Evolutionary conservation across 2,329 filamentous ascomycete species (phyloP).

Genomic region (Graphilbum fragrans): DNA sequence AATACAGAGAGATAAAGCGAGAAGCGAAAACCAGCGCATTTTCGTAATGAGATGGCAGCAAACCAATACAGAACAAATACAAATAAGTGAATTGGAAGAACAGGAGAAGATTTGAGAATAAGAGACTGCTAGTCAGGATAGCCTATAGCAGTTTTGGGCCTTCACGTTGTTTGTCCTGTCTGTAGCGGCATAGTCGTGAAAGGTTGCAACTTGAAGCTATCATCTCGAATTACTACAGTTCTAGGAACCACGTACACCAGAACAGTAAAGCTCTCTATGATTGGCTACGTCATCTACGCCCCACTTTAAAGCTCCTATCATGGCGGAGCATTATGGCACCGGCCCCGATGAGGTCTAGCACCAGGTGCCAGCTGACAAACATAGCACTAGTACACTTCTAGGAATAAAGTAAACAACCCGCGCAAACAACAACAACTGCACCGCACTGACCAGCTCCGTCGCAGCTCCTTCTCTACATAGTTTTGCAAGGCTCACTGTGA

Average conservation of each 20-base stretch:
- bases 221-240: neutral
- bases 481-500: no score
- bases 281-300: conserved; percentile 2
- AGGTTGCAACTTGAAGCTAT: no score
- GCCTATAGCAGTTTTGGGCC: no score
- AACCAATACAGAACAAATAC: no score
- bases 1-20: conserved; percentile 52
- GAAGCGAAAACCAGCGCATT: conserved; percentile 57
- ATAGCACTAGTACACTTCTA: neutral
- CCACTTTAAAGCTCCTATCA: neutral
- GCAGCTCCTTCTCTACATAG: no score
- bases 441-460: no score
- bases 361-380: conserved; percentile 1
- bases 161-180: no score
- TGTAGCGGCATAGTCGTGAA: neutral
- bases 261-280: conserved; percentile 3
- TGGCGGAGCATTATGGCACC: conserved; percentile 7
- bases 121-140: no score
- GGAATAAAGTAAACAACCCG: conserved; percentile 10
- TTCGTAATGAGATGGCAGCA: conserved; percentile 25
- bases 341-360: conserved; percentile 3
- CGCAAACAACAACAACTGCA: neutral
- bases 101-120: neutral
- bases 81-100: neutral
- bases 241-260: conserved; percentile 11